Evolutionary conservation across 805 yeast genomes (phyloP).

Genomic region (Isabelozyma heimii): DNA sequence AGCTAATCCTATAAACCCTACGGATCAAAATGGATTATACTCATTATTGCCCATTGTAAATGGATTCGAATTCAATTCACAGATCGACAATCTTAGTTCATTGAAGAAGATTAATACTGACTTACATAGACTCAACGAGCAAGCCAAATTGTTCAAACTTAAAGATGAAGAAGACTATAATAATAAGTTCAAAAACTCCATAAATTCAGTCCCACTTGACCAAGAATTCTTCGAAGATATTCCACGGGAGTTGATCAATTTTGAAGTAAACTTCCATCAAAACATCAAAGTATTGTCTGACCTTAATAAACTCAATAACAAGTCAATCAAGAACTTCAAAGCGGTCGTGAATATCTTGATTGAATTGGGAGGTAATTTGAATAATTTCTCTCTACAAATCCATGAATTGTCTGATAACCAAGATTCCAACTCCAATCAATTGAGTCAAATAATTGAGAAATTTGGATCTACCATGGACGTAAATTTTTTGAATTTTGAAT

Average conservation of each 20-base stretch:
- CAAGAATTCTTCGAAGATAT: slow-evolving; percentile 20
- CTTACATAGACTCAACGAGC: slow-evolving; percentile 28
- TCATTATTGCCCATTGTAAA: slow-evolving; percentile 44
- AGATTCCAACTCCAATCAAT: slow-evolving; percentile 13
- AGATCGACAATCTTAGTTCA: slow-evolving; percentile 27
- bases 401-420: slow-evolving; percentile 17
- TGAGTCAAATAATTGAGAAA: slow-evolving; percentile 40
- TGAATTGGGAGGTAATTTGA: slow-evolving; percentile 56
- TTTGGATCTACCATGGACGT: slow-evolving; percentile 55
- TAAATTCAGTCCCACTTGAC: slow-evolving; percentile 2
- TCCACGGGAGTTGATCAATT: slow-evolving; percentile 29
- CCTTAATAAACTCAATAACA: slow-evolving; percentile 36
- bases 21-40: slow-evolving; percentile 53
- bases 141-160: slow-evolving; percentile 26
- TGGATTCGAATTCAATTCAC: slow-evolving; percentile 33
- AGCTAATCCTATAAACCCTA: slow-evolving; percentile 50
- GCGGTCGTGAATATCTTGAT: slow-evolving; percentile 37
- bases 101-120: slow-evolving; percentile 35
- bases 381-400: slow-evolving; percentile 50
- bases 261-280: slow-evolving; percentile 32
- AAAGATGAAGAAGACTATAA: slow-evolving; percentile 11
- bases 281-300: slow-evolving; percentile 29
- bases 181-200: neutral
- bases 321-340: slow-evolving; percentile 39
- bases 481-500: slow-evolving; percentile 48